Evolutionary conservation across 2,329 filamentous ascomycete species (phyloP).

Genomic region (Arthrobotrys pseudoclavata): DNA sequence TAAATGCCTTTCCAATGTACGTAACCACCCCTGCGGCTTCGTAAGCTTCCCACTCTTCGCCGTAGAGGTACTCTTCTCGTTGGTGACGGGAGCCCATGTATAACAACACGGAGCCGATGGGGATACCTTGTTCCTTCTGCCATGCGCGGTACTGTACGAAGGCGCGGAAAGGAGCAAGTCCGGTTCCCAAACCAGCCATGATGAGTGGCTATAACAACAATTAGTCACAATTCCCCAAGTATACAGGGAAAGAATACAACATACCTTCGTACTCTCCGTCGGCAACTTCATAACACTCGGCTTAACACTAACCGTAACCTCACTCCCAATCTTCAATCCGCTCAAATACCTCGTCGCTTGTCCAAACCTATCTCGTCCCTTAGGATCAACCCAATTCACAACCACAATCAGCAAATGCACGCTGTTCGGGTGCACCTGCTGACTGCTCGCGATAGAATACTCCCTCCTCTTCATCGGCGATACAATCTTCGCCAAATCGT

Average conservation of each 20-base stretch:
- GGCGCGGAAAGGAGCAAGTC: conserved; percentile 97
- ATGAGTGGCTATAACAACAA: conserved; percentile 76
- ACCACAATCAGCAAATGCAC: conserved; percentile 97
- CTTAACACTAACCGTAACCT: conserved; percentile 94
- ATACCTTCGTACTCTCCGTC: conserved; percentile 78
- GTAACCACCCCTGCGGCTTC: conserved; percentile 95
- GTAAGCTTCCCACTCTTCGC: conserved; percentile 99
- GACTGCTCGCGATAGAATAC: conserved; percentile 98
- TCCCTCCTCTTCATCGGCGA: conserved; percentile 94
- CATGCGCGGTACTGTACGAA: conserved; percentile 98
- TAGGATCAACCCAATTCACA: conserved; percentile 91
- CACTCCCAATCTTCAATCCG: conserved; percentile 78
- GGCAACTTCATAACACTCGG: conserved; percentile 99
- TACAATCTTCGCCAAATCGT: conserved; percentile 89
- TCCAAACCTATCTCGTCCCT: conserved; percentile 88
- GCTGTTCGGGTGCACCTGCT: conserved; percentile 90
- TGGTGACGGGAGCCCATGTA: conserved; percentile 98
- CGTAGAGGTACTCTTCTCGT: conserved; percentile 98
- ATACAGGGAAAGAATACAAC: conserved; percentile 19
- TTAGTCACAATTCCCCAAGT: background rate
- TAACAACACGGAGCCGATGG: conserved; percentile 90
- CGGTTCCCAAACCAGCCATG: conserved; percentile 98
- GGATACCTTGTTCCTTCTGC: conserved; percentile 96
- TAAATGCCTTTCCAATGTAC: conserved; percentile 91
- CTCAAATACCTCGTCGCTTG: conserved; percentile 93